Percentiles rank a stretch among this genome's conserved stretches.
These are phyloP conservation scores for Carex sylvatica DNA, from an alignment of 202 grass and related monocot genomes.

Conservation along the genomic window DNA sequence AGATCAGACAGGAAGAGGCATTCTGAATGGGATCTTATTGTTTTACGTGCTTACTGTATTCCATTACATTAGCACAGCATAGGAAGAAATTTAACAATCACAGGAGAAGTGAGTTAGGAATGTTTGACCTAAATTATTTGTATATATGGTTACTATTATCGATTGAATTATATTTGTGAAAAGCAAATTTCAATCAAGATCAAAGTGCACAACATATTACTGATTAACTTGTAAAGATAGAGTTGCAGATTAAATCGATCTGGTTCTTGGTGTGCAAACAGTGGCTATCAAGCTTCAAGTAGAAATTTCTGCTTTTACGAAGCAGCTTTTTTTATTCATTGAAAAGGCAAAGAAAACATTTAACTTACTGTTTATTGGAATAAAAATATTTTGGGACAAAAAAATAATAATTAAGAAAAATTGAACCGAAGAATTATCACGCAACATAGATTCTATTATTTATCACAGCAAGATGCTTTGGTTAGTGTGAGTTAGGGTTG, in stretches of 20 bases:
- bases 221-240: neutral
- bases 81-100: conserved; percentile 14
- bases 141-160: conserved; percentile 16
- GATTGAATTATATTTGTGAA: neutral
- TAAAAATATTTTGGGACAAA: neutral
- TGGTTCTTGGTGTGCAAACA: neutral
- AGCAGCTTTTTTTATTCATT: neutral
- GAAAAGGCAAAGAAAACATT: neutral
- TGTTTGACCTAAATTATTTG: conserved; percentile 6
- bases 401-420: neutral
- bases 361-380: neutral
- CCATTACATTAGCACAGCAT: neutral
- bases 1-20: conserved; percentile 10
- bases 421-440: neutral
- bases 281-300: neutral
- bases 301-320: neutral
- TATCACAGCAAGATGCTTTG: neutral
- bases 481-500: neutral
- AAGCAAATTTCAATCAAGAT: neutral
- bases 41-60: neutral
- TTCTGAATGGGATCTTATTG: conserved; percentile 14
- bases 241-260: too few species aligned
- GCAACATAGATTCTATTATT: neutral
- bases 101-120: neutral
- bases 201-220: neutral